Evolutionary conservation across 2,329 filamentous ascomycete species (phyloP).

Genomic region (Chaetothyriales sp.): DNA sequence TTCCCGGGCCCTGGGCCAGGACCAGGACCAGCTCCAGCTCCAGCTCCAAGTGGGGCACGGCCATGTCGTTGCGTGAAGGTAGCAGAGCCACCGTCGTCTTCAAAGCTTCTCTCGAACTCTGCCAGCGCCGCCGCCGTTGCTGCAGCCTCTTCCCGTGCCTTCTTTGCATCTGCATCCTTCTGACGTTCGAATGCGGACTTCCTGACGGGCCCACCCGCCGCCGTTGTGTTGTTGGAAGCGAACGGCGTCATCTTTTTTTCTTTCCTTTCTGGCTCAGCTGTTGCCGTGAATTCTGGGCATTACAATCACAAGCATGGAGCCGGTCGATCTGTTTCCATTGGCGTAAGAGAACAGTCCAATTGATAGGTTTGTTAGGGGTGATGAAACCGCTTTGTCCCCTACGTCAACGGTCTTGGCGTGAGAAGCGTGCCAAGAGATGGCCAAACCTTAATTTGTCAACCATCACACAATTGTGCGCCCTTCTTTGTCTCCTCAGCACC

Average conservation of each 20-base stretch:
- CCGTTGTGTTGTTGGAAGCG: background rate
- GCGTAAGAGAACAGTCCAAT: no score
- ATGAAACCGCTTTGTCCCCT: background rate
- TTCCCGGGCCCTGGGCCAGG: slow-evolving; percentile 32
- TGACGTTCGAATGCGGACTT: slow-evolving; percentile 80
- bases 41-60: slow-evolving; percentile 19
- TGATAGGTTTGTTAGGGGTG: background rate
- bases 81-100: slow-evolving; percentile 26
- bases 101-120: slow-evolving; percentile 65
- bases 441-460: background rate
- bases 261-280: background rate
- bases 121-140: slow-evolving; percentile 65
- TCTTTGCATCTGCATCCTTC: slow-evolving; percentile 79
- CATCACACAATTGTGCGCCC: background rate
- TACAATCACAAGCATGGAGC: background rate
- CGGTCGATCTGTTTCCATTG: background rate
- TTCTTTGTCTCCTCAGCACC: background rate
- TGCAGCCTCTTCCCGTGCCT: slow-evolving; percentile 67
- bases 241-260: background rate
- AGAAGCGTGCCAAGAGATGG: background rate
- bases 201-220: slow-evolving; percentile 41
- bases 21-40: slow-evolving; percentile 17
- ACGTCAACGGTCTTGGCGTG: background rate
- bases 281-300: background rate
- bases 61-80: slow-evolving; percentile 15